Base-by-base conservation (phyloP, 305 asterid genomes). In the Caryopteris hybrid region DNA sequence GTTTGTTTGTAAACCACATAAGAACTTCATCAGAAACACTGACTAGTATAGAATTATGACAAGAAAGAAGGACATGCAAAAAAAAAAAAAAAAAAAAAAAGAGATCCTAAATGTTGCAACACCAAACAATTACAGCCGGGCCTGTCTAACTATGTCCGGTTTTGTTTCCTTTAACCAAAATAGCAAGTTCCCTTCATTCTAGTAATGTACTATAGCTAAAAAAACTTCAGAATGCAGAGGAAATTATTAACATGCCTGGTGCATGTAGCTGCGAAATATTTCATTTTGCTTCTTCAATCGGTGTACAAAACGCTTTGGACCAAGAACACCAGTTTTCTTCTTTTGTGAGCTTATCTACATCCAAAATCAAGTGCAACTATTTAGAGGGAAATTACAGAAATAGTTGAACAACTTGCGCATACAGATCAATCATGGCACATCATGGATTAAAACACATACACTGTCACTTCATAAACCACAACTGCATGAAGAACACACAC, bases 251-350 rank as follows among this genome's bases (percentile, higher is more conserved):
- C 81, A 77, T 76, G 89, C 98, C 96, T 92, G 96, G 75, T 92
- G 98, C 98, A 92, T 92, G 70, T 83, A 89, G 74, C 98, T 85
- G 73, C 98, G 98, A 57, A 92, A 92, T 60, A 87, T 82, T 70
- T 92, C 96, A 76, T 89, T 85, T 79, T 89, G 94, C 83, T 86
- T 92, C 82, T 82, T 89, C 79, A 92, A 77, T 76, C 94, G 85
- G 70, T 92, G 98, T 43, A 92, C 95, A 34, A 92, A 92, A 68
- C 98, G 98, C 81, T 88, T 92, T 20, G 96, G 98, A 61, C 94
- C 88, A 65, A 89, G 81, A 66, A 89, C 96, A 21, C 98, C 98
- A 43, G 98, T 92, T 79, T 92, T 92, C 73, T 84, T 92, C 89
- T 89, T 92, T 71, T 87, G 94, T 4, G 95, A 87, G 88, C 86